phyloP scores from a whole-genome alignment of 2,329 filamentous ascomycete genomes.

The Cadophora malorum region DNA sequence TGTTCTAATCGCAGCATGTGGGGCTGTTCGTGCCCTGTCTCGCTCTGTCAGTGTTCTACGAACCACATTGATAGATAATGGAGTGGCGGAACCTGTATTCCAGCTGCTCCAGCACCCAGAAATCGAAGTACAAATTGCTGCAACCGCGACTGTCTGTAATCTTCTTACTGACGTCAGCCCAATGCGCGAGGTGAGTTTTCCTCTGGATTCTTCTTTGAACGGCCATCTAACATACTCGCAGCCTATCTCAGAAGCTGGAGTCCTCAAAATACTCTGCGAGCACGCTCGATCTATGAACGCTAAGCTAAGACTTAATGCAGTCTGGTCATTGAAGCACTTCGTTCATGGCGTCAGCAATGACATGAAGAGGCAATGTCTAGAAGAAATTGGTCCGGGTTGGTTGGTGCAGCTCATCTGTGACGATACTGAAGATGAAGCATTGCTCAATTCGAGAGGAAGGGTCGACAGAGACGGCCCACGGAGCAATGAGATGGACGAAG shows the following conservation, averaged over 20 bases:
- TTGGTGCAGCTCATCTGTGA: slow-evolving; percentile 78
- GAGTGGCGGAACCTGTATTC: slow-evolving; percentile 79
- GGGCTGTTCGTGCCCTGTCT: slow-evolving; percentile 79
- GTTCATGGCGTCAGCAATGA: slow-evolving; percentile 74
- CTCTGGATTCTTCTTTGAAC: not conserved
- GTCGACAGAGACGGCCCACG: slow-evolving; percentile 30
- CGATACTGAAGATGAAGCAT: slow-evolving; percentile 60
- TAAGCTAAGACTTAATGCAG: slow-evolving; percentile 80
- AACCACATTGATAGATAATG: slow-evolving; percentile 86
- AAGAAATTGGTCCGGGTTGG: slow-evolving; percentile 80
- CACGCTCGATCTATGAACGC: slow-evolving; percentile 83
- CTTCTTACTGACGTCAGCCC: slow-evolving; percentile 88
- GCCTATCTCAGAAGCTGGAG: slow-evolving; percentile 75
- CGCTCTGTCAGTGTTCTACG: slow-evolving; percentile 84
- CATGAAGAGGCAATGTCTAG: slow-evolving; percentile 77
- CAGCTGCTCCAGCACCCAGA: slow-evolving; percentile 76
- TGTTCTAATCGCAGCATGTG: slow-evolving; percentile 86
- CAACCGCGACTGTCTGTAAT: slow-evolving; percentile 85
- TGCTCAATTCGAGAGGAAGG: slow-evolving; percentile 49
- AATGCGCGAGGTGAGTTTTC: slow-evolving; percentile 76
- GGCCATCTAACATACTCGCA: slow-evolving; percentile 46
- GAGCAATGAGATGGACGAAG: slow-evolving; percentile 60
- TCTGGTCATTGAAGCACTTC: slow-evolving; percentile 95
- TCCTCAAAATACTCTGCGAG: slow-evolving; percentile 79
- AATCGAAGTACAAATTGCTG: slow-evolving; percentile 82